Evolutionary conservation across 805 yeast species (phyloP).

Genomic region (Ogataea henricii): DNA sequence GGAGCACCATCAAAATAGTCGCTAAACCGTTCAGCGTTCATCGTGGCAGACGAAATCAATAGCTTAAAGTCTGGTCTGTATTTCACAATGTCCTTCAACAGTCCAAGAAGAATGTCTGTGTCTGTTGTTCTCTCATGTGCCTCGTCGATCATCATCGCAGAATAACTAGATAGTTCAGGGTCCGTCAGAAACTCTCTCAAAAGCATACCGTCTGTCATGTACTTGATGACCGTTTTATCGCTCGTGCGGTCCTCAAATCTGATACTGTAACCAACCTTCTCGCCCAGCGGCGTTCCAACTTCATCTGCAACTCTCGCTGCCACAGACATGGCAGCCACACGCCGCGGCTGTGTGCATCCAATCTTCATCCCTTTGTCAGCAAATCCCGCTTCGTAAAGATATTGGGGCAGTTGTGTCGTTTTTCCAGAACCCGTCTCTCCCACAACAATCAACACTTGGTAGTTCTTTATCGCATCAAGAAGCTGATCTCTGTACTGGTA

Average conservation of each 20-base stretch:
- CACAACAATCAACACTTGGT: conserved; percentile 79
- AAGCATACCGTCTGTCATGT: conserved; percentile 96
- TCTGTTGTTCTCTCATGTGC: conserved; percentile 95
- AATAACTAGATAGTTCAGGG: conserved; percentile 65
- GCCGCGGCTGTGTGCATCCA: conserved; percentile 92
- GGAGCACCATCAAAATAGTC: conserved; percentile 82
- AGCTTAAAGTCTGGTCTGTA: conserved; percentile 71
- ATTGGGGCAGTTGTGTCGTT: conserved; percentile 92
- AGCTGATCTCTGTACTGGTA: conserved; percentile 61
- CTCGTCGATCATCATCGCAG: conserved; percentile 91
- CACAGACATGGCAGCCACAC: conserved; percentile 93
- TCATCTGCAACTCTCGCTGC: conserved; percentile 93
- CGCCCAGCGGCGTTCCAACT: conserved; percentile 76
- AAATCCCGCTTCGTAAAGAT: conserved; percentile 79
- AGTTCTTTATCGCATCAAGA: conserved; percentile 55
- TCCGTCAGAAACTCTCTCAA: conserved; percentile 81
- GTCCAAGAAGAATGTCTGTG: conserved; percentile 82
- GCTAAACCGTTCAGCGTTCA: conserved; percentile 87
- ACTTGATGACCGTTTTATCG: conserved; percentile 71
- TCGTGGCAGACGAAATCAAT: conserved; percentile 90
- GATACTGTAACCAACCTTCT: conserved; percentile 84
- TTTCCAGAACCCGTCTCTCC: conserved; percentile 98
- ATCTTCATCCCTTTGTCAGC: conserved; percentile 55
- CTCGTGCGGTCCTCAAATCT: conserved; percentile 82
- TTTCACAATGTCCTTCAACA: conserved; percentile 67